Percentiles rank a stretch among this genome's conserved stretches.
These are phyloP conservation scores for Fusarium setosum DNA, from an alignment of 2,329 filamentous ascomycete genomes.

Conservation along the genomic window DNA sequence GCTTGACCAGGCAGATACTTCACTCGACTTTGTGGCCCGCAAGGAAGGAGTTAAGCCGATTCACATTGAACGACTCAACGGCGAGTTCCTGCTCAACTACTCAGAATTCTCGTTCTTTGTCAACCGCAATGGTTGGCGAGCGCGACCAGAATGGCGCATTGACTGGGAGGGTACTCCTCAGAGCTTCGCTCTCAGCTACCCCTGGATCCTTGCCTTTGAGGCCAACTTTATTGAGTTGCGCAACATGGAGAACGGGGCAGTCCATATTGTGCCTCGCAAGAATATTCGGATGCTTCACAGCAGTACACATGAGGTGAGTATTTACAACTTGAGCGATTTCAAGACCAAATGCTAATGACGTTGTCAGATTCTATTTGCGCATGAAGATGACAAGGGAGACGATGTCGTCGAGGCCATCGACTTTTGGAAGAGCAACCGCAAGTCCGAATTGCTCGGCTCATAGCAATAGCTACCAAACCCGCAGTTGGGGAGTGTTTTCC, in stretches of 20 bases:
- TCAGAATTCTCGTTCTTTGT: conserved; percentile 99
- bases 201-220: conserved; percentile 97
- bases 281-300: conserved; percentile 98
- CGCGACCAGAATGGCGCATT: conserved; percentile 95
- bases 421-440: conserved; percentile 84
- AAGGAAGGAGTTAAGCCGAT: conserved; percentile 95
- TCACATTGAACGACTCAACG: conserved; percentile 95
- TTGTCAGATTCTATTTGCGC: conserved; percentile 94
- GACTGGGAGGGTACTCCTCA: conserved; percentile 96
- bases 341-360: conserved; percentile 18
- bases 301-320: conserved; percentile 89
- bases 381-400: conserved; percentile 94
- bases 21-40: conserved; percentile 93
- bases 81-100: conserved; percentile 98
- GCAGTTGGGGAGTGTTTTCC: conserved; percentile 37
- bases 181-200: conserved; percentile 93
- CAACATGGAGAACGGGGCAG: conserved; percentile 92
- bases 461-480: conserved; percentile 21
- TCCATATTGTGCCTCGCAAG: conserved; percentile 96
- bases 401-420: conserved; percentile 95
- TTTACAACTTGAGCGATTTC: neutral
- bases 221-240: conserved; percentile 97
- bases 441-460: conserved; percentile 54
- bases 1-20: conserved; percentile 97
- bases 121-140: conserved; percentile 97